Evolutionary conservation across 805 yeast genomes (phyloP), one percentile per base, ranked within the genome.

Genomic region (Barnettozyma pratensis): DNA sequence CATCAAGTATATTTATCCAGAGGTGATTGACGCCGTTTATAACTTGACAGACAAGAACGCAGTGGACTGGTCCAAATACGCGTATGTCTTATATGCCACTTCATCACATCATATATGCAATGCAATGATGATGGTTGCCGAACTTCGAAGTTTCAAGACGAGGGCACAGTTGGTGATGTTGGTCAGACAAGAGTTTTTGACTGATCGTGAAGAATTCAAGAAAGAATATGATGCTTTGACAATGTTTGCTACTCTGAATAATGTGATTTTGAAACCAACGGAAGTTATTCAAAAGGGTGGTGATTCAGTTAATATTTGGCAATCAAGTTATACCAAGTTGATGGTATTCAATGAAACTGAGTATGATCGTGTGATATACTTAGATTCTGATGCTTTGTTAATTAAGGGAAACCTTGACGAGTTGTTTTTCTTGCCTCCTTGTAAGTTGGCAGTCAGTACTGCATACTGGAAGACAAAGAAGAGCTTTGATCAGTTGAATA

Each of bases 11-110:
- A 46, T 59, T 7, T 54, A 55, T 35, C 62, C 62, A 2, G 62
- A 58, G 44, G 59, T 59, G 29, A 59, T 59, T 35, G 49, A 57
- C 9, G 32, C 48, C 9, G n/a, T 58, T 1, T 55, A 57, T 38
- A 41, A 49, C 6, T 48, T 55, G 10, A 52, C 52, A 1, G 56
- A 56, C 14, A 30, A 50, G 7, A 50, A 59, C 3, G 41, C 46
- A 0, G 63, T 73, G 3, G 64, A 72, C 35, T 75, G 80, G 80
- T 39, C 61, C 1, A 65, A 68, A 47, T 67, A 62, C 38, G 87
- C 85, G 0, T 83, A 83, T 58, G 78, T 81, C 5, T 78, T 78
- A 45, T 82, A 82, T 61, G 85, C 84, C 4, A 79, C 87, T 0
- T 68, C 74, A 47, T 54, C 67, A 8, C 66, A 69, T 26, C 79